Percentiles rank a stretch among this genome's conserved stretches.
Evolutionary conservation across 345 rosid genomes (phyloP).

Genomic region (Gossypium australe): DNA sequence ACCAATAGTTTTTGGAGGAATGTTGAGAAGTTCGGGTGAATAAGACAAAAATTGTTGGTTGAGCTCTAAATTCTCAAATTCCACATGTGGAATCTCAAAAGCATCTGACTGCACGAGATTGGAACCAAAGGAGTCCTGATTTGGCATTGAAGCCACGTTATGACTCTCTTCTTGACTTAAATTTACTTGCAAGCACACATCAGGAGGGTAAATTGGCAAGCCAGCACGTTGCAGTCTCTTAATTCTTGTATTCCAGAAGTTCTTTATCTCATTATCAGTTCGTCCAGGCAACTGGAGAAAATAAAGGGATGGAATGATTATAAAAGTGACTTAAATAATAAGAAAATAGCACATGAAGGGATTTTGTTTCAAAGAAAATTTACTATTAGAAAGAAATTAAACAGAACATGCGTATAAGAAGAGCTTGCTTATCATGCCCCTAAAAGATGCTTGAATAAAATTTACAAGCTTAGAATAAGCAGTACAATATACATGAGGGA

Average conservation of each 20-base stretch:
- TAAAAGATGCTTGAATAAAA: slow-evolving; percentile 3
- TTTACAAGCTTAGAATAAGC: not conserved
- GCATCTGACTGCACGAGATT: slow-evolving; percentile 30
- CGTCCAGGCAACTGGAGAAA: slow-evolving; percentile 54
- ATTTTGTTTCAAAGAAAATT: not conserved
- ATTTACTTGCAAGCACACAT: slow-evolving; percentile 38
- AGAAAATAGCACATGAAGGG: slow-evolving; percentile 3
- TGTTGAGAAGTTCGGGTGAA: slow-evolving; percentile 27
- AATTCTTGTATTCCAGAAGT: slow-evolving; percentile 68
- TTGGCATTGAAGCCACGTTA: slow-evolving; percentile 18
- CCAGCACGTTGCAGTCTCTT: slow-evolving; percentile 65
- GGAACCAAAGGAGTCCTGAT: slow-evolving; percentile 27
- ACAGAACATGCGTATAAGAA: not conserved
- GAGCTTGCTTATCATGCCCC: not conserved
- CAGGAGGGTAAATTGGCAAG: slow-evolving; percentile 57
- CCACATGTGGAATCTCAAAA: slow-evolving; percentile 45
- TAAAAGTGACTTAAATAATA: not conserved
- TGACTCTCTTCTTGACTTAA: slow-evolving; percentile 30
- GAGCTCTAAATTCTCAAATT: slow-evolving; percentile 37
- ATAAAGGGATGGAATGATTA: not conserved
- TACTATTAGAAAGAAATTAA: not conserved
- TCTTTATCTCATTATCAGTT: slow-evolving; percentile 74
- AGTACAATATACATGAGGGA: not conserved
- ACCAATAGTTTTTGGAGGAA: slow-evolving; percentile 26
- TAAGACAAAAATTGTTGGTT: slow-evolving; percentile 24